A percentile compares a stretch with the other conserved stretches of the same genome.
Conservation (phyloP, 305 asterid species). For the Ajuga reptans region DNA sequence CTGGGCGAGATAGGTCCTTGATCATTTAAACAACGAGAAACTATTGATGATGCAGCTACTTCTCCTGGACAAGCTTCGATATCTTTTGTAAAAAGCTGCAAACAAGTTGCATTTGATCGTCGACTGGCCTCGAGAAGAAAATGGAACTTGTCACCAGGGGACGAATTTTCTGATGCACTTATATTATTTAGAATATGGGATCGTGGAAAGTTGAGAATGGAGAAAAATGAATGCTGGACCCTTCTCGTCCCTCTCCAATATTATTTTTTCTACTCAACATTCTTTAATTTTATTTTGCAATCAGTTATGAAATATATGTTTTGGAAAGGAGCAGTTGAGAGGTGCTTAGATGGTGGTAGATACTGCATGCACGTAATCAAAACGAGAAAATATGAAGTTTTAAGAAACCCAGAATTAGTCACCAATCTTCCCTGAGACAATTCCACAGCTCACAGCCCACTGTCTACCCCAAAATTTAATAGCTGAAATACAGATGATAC, state of each 20-base stretch:
- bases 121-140: conserved; percentile 85
- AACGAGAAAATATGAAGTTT: neutral
- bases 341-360: neutral
- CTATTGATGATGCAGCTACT: conserved; percentile 68
- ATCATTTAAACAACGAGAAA: conserved; percentile 66
- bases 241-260: neutral
- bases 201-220: conserved; percentile 15
- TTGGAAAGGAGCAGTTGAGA: neutral
- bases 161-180: conserved; percentile 69
- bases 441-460: neutral
- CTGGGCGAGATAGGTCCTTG: conserved; percentile 44
- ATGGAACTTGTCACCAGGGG: conserved; percentile 61
- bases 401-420: neutral
- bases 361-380: neutral
- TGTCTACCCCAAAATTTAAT: neutral
- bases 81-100: conserved; percentile 75
- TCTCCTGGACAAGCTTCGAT: conserved; percentile 81
- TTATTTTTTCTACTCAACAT: neutral
- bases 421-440: neutral
- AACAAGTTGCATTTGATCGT: conserved; percentile 69
- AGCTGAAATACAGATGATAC: neutral
- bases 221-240: neutral
- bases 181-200: conserved; percentile 37
- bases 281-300: neutral
- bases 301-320: neutral